phyloP scores from a whole-genome alignment of 352 stramenopile species.

The Globisporangium megalacanthum region DNA sequence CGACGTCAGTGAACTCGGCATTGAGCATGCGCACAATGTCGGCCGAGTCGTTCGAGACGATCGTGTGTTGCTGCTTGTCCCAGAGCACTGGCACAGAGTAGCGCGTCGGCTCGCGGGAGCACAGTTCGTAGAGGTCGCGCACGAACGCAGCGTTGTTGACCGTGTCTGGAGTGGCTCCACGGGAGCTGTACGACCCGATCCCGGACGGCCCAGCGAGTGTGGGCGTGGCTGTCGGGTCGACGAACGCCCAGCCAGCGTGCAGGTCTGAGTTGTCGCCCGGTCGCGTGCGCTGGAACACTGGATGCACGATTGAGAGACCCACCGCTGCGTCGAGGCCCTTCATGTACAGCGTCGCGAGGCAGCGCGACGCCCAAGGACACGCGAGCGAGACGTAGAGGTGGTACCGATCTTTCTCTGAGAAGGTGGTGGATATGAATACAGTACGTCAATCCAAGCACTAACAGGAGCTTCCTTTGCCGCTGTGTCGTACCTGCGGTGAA shows the following conservation, averaged over 20 bases:
- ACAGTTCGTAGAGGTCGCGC: conserved; percentile 81
- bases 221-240: conserved; percentile 53
- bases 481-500: conserved; percentile 39
- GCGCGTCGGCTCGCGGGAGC: conserved; percentile 58
- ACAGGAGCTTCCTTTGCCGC: too few relatives aligned
- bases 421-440: background rate
- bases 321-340: conserved; percentile 96
- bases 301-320: conserved; percentile 89
- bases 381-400: conserved; percentile 96
- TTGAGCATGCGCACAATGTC: conserved; percentile 94
- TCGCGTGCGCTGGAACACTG: conserved; percentile 73
- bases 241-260: conserved; percentile 79
- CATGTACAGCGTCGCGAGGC: conserved; percentile 82
- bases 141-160: conserved; percentile 61
- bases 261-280: conserved; percentile 59
- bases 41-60: conserved; percentile 93
- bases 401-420: conserved; percentile 58
- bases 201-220: conserved; percentile 57
- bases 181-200: conserved; percentile 57
- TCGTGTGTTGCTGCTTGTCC: conserved; percentile 86
- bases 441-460: too few relatives aligned
- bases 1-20: conserved; percentile 63
- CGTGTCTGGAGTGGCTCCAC: conserved; percentile 49
- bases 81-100: conserved; percentile 90
- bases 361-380: conserved; percentile 88